Evolutionary conservation across 176 grass and related monocot genomes (phyloP).

Genomic region (Aegilops sharonensis): DNA sequence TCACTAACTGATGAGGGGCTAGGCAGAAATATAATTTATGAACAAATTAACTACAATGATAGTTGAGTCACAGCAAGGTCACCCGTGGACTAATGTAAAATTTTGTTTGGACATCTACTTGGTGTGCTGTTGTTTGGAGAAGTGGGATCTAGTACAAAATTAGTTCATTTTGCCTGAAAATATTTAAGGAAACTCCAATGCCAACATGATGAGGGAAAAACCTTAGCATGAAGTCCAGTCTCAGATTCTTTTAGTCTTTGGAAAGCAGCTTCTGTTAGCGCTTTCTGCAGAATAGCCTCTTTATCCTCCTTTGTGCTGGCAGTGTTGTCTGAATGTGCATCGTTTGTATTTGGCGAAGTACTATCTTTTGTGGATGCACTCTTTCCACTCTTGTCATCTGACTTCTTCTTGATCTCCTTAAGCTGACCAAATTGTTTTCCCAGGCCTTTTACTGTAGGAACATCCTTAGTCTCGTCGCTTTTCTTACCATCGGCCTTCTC

Average conservation of each 20-base stretch:
- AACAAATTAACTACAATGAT: neutral
- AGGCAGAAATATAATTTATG: slow-evolving; percentile 14
- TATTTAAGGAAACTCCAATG: slow-evolving; percentile 26
- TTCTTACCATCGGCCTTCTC: slow-evolving; percentile 78
- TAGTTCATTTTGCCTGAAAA: slow-evolving; percentile 2
- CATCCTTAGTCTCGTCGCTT: slow-evolving; percentile 62
- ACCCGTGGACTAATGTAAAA: neutral
- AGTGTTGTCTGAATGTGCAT: slow-evolving; percentile 35
- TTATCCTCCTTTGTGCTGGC: slow-evolving; percentile 55
- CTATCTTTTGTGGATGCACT: slow-evolving; percentile 46
- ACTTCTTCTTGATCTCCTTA: slow-evolving; percentile 94
- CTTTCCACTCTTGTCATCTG: slow-evolving; percentile 65
- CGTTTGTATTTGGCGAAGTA: slow-evolving; percentile 27
- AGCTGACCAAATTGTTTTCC: slow-evolving; percentile 96
- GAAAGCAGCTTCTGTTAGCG: slow-evolving; percentile 84
- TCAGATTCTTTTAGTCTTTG: slow-evolving; percentile 80
- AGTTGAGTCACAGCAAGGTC: neutral
- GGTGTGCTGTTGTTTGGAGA: neutral
- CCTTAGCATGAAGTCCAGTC: slow-evolving; percentile 91
- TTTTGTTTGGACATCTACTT: slow-evolving; percentile 1
- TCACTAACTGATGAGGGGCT: slow-evolving; percentile 1
- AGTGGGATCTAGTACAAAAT: neutral
- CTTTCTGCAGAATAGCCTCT: slow-evolving; percentile 48
- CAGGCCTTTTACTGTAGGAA: slow-evolving; percentile 84
- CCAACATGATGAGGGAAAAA: slow-evolving; percentile 31